Evolutionary conservation across 2,329 filamentous ascomycete species (phyloP), one percentile per base, ranked within the genome.

Genomic region (Epichloe aotearoae): DNA sequence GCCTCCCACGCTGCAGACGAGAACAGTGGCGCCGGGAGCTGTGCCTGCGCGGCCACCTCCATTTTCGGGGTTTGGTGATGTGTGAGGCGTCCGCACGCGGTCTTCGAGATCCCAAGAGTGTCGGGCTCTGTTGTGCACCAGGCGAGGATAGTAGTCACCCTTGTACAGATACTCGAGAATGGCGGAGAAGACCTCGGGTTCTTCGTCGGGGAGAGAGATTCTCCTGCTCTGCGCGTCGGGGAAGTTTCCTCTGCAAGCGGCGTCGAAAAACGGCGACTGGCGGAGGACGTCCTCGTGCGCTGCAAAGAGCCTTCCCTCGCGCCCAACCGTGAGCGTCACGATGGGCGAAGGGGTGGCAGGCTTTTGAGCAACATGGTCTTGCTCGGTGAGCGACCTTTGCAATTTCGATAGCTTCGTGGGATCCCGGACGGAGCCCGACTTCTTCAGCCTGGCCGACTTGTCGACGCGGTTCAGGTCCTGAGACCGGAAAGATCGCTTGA

Each of bases 131-230:
- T 87, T 86, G 69, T 88, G 87, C 60, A 95, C 65, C 72, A 96
- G 77, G 68, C 88, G 86, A 51, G 90, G 90, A 69, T 86, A 93
- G 73, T 95, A 95, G 77, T 95, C 89, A 59, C 87, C 88, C 75
- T 94, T 95, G 83, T 96, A 96, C 59, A 96, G 82, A 69, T 90
- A 96, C 74, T 96, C 90, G 73, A 96, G 88, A 62, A 96, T 76
- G 63, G 86, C 90, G 66, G 88, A 94, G 70, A 96, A 87, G 68
- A 94, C 80, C 75, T 95, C 89, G 59, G 90, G 88, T 74, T 95
- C 88, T 77, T 86, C 84, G 62, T 80, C 74, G 57, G 74, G 63
- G 63, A 79, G 85, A 74, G 75, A 86, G 74, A 80, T 84, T 69
- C 80, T 88, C 80, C 80, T 87, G 79, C 74, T 86, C 82, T 77